Base-by-base conservation (phyloP, 2,329 filamentous ascomycete species). In the Talaromyces piceae region DNA sequence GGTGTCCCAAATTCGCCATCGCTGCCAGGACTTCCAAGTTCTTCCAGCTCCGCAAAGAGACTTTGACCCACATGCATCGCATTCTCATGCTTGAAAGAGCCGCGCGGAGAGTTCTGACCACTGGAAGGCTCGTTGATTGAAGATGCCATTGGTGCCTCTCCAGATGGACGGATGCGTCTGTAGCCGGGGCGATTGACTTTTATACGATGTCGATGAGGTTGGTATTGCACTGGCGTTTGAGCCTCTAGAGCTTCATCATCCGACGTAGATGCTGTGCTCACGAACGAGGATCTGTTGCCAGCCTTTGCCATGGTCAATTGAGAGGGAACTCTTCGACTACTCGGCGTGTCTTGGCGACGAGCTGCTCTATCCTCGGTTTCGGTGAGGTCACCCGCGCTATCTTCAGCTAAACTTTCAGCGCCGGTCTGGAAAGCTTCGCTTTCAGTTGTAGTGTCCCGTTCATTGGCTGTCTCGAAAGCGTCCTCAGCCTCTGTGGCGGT, bases 381-480 rank as follows among this genome's bases (percentile, higher is more conserved):
- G 1, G 90, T 95, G 45, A 87, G 75, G 58, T 90, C 86, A 55
- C 89, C 88, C 51, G 82, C 86, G 62, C 84, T 90, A 13, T 88
- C 87, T 60, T 77, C 77, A 49, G 75, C 77, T 56, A 83, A 71
- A 55, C 77, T 82, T 64, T 97, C 93, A 13, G 83, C 81, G n/a
- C 88, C 90, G 3, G 91, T 96, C 66, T 95, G 87, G 80, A 97
- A 97, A 56, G 89, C 89, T 59, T 97, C 91, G 9, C 90, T 95
- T 70, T 95, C 91, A 0, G 89, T 95, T 11, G 76, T 80, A 6
- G 74, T 78, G 50, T 80, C 80, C 25, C 83, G 82, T 68, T 96
- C 91, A 61, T 94, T 88, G 22, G 84, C 84, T 41, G 84, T 87
- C 64, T 87, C 83, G 55, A 87, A 87, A 37, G 76, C 78, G 64